Conservation (phyloP, 176 grass and related monocot species). For the Hordeum marinum region DNA sequence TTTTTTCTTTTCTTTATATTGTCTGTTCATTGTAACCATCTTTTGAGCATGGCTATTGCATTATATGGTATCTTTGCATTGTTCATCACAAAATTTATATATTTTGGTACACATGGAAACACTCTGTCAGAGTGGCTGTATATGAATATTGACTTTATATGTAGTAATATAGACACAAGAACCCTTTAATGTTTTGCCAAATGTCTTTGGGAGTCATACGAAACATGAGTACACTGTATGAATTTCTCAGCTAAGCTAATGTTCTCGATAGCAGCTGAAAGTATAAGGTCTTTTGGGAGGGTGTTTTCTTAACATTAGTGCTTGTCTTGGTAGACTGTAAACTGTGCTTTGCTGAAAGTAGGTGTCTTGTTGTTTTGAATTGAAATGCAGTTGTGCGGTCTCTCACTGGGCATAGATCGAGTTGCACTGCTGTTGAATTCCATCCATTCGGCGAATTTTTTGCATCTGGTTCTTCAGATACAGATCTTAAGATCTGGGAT, state of each 20-base stretch:
- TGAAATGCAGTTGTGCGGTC: conserved; percentile 77
- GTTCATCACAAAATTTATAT: background rate
- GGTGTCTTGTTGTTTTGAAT: conserved; percentile 36
- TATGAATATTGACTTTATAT: background rate
- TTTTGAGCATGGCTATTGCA: background rate
- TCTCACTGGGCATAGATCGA: conserved; percentile 72
- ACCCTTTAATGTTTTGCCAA: background rate
- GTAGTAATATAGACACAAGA: background rate
- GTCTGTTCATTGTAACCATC: background rate
- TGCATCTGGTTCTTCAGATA: conserved; percentile 91
- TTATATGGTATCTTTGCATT: background rate
- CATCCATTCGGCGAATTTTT: conserved; percentile 99
- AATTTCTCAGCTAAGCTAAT: background rate
- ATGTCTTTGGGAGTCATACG: background rate
- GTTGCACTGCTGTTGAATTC: conserved; percentile 84
- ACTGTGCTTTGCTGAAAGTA: conserved; percentile 9
- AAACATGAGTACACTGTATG: background rate
- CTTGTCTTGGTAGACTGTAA: background rate
- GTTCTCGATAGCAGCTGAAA: background rate
- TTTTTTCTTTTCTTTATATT: background rate
- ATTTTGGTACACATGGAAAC: background rate
- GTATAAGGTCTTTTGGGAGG: background rate
- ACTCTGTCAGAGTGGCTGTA: background rate
- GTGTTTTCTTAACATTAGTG: background rate
- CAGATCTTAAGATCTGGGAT: conserved; percentile 97